Conservation (phyloP, 441 rosid species). For the Macaranga tanarius region DNA sequence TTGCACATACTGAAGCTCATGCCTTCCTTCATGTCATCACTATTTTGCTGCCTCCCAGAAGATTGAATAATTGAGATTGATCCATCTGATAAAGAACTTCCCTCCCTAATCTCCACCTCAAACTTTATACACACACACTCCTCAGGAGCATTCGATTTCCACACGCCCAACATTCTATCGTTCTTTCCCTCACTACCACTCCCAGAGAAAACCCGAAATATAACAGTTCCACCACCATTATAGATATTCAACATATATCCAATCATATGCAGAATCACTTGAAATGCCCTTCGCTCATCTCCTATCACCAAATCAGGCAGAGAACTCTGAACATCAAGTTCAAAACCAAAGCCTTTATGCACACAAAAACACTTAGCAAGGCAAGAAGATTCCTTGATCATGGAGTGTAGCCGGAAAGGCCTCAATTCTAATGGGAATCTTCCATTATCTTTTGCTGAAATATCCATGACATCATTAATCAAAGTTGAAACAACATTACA, state of each 20-base stretch:
- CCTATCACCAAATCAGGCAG: constrained; percentile 79
- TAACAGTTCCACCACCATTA: constrained; percentile 45
- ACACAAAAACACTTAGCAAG: constrained; percentile 79
- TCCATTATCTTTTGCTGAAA: constrained; percentile 48
- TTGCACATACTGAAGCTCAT: constrained; percentile 88
- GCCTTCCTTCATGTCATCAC: constrained; percentile 53
- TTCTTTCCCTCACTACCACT: constrained; percentile 58
- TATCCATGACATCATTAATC: constrained; percentile 86
- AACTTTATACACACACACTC: constrained; percentile 64
- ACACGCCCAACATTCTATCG: constrained; percentile 63
- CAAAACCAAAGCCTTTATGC: constrained; percentile 52
- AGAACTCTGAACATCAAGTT: constrained; percentile 58
- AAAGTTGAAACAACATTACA: constrained; percentile 75
- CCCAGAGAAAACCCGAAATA: constrained; percentile 54
- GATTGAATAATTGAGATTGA: constrained; percentile 40
- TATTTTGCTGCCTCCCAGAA: constrained; percentile 39
- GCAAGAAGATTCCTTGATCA: constrained; percentile 75
- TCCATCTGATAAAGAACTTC: constrained; percentile 36
- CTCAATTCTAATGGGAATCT: constrained; percentile 64
- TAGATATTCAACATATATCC: constrained; percentile 58
- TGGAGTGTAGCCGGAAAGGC: constrained; percentile 59
- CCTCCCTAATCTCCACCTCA: constrained; percentile 55
- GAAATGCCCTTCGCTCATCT: constrained; percentile 75
- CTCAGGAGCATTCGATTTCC: constrained; percentile 62
- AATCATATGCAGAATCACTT: constrained; percentile 81